Evolutionary conservation across 352 stramenopile species (phyloP).

Genomic region (Globisporangium nodosum): DNA sequence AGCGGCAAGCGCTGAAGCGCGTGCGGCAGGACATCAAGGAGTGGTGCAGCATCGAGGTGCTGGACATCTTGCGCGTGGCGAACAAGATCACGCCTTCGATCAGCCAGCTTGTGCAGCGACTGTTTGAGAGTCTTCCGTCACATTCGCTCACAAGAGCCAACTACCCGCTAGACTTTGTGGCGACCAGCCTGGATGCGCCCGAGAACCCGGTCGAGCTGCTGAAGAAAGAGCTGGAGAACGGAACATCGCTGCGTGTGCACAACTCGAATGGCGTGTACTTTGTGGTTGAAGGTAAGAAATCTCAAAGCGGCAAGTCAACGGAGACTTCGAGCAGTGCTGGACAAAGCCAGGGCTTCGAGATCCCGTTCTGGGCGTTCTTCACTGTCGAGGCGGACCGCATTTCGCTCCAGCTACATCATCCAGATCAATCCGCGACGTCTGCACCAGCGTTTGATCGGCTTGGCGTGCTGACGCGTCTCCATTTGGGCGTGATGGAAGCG

Average conservation of each 20-base stretch:
- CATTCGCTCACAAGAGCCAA: slow-evolving; percentile 54
- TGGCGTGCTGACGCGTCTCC: slow-evolving; percentile 59
- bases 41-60: slow-evolving; percentile 77
- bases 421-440: slow-evolving; percentile 20
- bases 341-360: slow-evolving; percentile 21
- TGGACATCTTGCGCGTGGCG: slow-evolving; percentile 64
- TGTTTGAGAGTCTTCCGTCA: slow-evolving; percentile 66
- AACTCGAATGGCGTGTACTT: slow-evolving; percentile 66
- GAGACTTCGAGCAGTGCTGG: not conserved
- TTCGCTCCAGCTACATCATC: slow-evolving; percentile 57
- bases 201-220: slow-evolving; percentile 57
- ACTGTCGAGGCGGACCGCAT: slow-evolving; percentile 46
- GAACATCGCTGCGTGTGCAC: slow-evolving; percentile 40
- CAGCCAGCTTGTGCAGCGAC: slow-evolving; percentile 52
- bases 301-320: not conserved
- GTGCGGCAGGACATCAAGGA: slow-evolving; percentile 76
- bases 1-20: slow-evolving; percentile 62
- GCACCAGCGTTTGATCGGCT: slow-evolving; percentile 41
- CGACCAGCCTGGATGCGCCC: slow-evolving; percentile 46
- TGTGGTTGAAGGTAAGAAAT: slow-evolving; percentile 29
- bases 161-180: slow-evolving; percentile 72
- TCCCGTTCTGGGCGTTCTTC: slow-evolving; percentile 82
- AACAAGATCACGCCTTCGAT: slow-evolving; percentile 65
- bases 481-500: slow-evolving; percentile 57
- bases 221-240: slow-evolving; percentile 47